These are phyloP conservation scores for Globisporangium viniferum DNA, from an alignment of 352 stramenopile species.

Conservation along the genomic window DNA sequence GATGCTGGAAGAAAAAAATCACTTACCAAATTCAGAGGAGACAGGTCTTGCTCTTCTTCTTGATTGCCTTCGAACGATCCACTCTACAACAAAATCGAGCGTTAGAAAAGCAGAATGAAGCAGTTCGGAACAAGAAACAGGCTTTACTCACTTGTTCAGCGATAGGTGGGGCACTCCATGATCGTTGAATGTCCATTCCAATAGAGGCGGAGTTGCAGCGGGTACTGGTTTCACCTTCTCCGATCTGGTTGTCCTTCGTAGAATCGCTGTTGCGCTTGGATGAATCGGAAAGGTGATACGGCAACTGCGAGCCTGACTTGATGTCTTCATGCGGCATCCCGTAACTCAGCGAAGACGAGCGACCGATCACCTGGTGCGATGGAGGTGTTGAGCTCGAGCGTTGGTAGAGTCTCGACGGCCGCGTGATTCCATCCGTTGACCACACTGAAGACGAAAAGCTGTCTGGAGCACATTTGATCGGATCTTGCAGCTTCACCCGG, in stretches of 20 bases:
- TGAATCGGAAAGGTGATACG: neutral
- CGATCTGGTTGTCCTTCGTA: conserved; percentile 10
- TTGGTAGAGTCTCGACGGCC: conserved; percentile 50
- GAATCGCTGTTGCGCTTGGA: neutral
- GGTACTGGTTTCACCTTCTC: neutral
- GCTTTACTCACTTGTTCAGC: conserved; percentile 31
- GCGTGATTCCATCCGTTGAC: conserved; percentile 57
- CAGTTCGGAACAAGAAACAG: neutral
- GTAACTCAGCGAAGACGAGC: neutral
- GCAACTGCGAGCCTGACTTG: conserved; percentile 7
- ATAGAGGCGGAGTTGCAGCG: neutral
- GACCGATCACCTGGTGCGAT: conserved; percentile 6
- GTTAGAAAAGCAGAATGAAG: neutral
- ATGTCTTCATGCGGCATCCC: neutral
- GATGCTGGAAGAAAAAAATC: neutral
- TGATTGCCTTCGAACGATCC: conserved; percentile 35
- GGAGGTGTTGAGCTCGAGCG: conserved; percentile 34
- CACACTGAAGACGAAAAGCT: conserved; percentile 42
- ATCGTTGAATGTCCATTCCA: conserved; percentile 36
- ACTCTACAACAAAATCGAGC: neutral
- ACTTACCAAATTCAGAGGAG: conserved; percentile 27
- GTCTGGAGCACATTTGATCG: conserved; percentile 28
- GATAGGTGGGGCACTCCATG: conserved; percentile 42
- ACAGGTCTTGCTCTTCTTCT: conserved; percentile 25
- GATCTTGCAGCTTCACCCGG: conserved; percentile 57